Percentiles rank a stretch among this genome's conserved stretches.
Conservation (phyloP, 176 grass and related monocot genomes). For the Rhipidocladum racemiflorum region DNA sequence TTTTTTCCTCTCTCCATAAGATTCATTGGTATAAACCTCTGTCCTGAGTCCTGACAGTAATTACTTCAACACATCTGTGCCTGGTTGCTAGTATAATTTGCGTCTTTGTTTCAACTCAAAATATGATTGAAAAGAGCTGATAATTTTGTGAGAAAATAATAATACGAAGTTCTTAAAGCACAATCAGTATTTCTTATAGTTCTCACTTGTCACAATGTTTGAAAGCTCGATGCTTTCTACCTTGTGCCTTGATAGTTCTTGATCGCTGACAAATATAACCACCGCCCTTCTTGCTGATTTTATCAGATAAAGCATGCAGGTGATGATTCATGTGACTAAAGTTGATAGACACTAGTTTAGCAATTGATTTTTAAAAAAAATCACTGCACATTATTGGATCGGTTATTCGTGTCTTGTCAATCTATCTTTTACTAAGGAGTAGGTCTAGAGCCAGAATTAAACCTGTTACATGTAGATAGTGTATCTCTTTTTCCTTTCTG, state of each 20-base stretch:
- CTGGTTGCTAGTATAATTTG: neutral
- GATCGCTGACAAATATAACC: conserved; percentile 7
- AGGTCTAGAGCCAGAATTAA: neutral
- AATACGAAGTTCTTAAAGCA: conserved; percentile 6
- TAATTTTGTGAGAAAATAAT: neutral
- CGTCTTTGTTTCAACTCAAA: neutral
- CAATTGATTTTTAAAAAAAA: neutral
- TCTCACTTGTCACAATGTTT: neutral
- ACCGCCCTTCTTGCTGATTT: neutral
- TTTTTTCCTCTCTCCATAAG: conserved; percentile 27
- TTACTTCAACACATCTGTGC: neutral
- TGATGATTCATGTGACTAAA: conserved; percentile 18
- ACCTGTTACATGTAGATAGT: neutral
- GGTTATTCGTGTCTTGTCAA: neutral
- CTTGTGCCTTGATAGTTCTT: conserved; percentile 17
- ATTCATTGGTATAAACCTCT: neutral
- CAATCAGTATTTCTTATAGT: neutral
- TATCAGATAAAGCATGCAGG: neutral
- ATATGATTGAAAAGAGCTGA: neutral
- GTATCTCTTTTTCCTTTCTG: conserved; percentile 23
- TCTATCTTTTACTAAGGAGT: neutral
- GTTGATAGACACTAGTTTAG: neutral
- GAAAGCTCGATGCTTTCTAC: conserved; percentile 9
- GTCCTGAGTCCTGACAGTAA: neutral
- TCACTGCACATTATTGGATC: neutral